Evolutionary conservation across 106 monocot species (phyloP), one percentile per base, ranked within the genome.

Genomic region (Dioscorea dumetorum): DNA sequence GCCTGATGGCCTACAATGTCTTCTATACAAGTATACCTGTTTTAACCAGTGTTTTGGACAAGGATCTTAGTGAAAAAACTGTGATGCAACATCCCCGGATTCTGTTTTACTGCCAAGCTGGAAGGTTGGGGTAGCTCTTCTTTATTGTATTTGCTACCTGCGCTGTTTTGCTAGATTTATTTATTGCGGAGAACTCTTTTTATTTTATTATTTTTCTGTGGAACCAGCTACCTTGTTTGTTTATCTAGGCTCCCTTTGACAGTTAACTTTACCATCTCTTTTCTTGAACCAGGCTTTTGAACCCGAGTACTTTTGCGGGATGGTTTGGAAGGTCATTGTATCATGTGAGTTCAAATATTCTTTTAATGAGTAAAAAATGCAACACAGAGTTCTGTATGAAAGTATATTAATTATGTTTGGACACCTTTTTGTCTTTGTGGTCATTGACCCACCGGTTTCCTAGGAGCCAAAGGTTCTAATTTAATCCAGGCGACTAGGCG

Each of bases 1-100:
- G 97, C 51, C 74, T 99, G 72, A 99, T 99, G 97, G 97, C 97
- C 35, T 99, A 99, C 65, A 99, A 92, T 77, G 89, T 99, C 19
- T 83, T 99, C 51, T 99, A 99, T 62, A 99, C 97, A 22, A 99
- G 97, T 70, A 80, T 99, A 61, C 97, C 97, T 68, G 89, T 91
- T 64, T 58, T 90, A 51, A 83, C 76, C 34, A 82, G 71, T 79
- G 80, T 99, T 64, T 78, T 99, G 66, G 97, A 99, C 74, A 99
- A 92, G 80, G 97, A 99, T 79, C 82, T 99, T 7, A 81, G 33
- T 67, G 97, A 99, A 70, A 88, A 66, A 64, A 92, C 89, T 57
- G 92, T 90, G 34, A 78, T 99, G 82, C 84, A 92, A 56, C 73
- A 99, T 60, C 97, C 97, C 49, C 88, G 83, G 57, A 90, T 92